Evolutionary conservation across 176 grass and related monocot genomes (phyloP).

Genomic region (Oryza nivara): DNA sequence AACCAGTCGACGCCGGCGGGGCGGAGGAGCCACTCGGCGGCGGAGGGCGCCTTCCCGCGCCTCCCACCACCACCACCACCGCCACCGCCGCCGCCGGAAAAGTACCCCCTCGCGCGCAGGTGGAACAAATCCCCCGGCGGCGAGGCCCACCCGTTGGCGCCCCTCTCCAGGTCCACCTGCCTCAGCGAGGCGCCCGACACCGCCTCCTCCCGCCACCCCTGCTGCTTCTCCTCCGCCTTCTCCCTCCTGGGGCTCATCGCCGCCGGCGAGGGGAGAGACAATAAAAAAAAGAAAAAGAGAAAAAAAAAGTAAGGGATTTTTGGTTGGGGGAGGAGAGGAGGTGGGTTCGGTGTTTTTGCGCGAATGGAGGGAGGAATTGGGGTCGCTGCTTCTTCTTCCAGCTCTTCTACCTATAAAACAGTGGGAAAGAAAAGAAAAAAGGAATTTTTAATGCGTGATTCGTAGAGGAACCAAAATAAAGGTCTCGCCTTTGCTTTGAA

Average conservation of each 20-base stretch:
- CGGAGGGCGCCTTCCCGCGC: conserved; percentile 50
- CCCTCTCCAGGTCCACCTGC: conserved; percentile 68
- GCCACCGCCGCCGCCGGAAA: conserved; percentile 26
- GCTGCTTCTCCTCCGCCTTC: not conserved
- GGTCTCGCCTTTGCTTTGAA: not conserved
- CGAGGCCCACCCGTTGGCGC: conserved; percentile 92
- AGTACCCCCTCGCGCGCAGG: conserved; percentile 65
- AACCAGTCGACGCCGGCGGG: conserved; percentile 99
- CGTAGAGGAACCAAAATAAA: not conserved
- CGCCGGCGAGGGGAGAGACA: conserved; percentile 18
- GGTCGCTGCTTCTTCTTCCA: conserved; percentile 10
- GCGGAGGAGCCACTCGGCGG: conserved; percentile 65
- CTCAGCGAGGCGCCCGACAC: conserved; percentile 63
- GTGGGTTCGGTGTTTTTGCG: not conserved
- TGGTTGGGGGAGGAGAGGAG: not conserved
- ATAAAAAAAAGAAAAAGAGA: too few species aligned
- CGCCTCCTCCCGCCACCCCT: conserved; percentile 63
- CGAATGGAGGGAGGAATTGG: conserved; percentile 14
- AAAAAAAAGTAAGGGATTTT: not conserved
- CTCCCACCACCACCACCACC: not conserved
- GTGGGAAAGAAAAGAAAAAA: conserved; percentile 5
- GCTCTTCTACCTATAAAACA: conserved; percentile 47
- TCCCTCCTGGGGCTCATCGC: conserved; percentile 29
- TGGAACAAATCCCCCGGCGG: conserved; percentile 87
- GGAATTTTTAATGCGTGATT: not conserved